These are phyloP conservation scores for Elsinoe fawcettii DNA, from an alignment of 2,329 filamentous ascomycete genomes.

Conservation along the genomic window DNA sequence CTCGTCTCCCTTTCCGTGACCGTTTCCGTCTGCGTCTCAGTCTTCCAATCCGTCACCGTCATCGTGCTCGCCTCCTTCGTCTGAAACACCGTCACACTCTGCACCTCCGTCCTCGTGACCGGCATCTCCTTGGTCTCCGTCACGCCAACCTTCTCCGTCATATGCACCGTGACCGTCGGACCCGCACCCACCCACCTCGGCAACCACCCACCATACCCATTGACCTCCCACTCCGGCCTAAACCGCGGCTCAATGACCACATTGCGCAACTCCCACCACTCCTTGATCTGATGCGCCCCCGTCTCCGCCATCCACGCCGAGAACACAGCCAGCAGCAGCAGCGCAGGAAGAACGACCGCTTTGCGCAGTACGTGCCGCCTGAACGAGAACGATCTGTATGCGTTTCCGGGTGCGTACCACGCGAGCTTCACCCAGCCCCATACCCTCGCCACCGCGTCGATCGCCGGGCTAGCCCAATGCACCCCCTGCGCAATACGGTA, in stretches of 20 bases:
- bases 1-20: not conserved
- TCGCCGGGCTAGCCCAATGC: not conserved
- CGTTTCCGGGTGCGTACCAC: not conserved
- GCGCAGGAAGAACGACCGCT: not conserved
- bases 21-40: not conserved
- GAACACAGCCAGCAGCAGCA: not conserved
- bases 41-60: not conserved
- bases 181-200: not conserved
- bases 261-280: not conserved
- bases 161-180: slow-evolving; percentile 1
- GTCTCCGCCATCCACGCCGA: not conserved
- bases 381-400: not conserved
- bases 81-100: not conserved
- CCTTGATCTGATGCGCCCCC: not conserved
- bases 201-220: not conserved
- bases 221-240: not conserved
- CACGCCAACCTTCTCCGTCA: not conserved
- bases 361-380: slow-evolving; percentile 3
- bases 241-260: not conserved
- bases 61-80: not conserved
- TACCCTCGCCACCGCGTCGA: not conserved
- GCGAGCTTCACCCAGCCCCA: not conserved
- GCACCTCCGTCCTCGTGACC: not conserved
- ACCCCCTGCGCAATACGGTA: not conserved
- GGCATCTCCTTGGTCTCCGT: not conserved